A percentile compares a stretch with the other conserved stretches of the same genome.
Conservation (phyloP, 2,329 filamentous ascomycete genomes). For the Lachnellula willkommii region DNA sequence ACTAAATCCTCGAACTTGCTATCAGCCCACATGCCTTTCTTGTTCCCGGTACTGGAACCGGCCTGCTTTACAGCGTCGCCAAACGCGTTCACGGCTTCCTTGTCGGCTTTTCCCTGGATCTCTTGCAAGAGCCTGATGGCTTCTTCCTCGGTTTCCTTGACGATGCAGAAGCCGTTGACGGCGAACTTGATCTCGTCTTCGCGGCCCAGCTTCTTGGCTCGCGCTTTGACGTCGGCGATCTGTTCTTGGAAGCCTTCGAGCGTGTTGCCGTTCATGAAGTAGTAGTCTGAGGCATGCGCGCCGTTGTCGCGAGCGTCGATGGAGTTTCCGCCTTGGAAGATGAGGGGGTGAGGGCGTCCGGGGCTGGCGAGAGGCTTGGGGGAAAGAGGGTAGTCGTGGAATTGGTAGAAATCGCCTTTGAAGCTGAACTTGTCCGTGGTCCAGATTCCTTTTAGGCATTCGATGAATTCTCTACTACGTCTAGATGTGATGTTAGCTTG, state of each 20-base stretch:
- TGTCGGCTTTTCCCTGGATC: slow-evolving; percentile 49
- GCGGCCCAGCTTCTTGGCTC: slow-evolving; percentile 40
- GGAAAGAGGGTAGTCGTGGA: slow-evolving; percentile 44
- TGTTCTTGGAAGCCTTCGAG: slow-evolving; percentile 47
- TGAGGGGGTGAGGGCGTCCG: slow-evolving; percentile 44
- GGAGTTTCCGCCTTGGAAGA: slow-evolving; percentile 49
- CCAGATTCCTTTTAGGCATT: slow-evolving; percentile 47
- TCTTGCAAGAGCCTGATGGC: slow-evolving; percentile 44
- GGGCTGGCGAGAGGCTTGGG: slow-evolving; percentile 43
- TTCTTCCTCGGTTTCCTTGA: slow-evolving; percentile 45
- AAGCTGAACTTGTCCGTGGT: slow-evolving; percentile 45
- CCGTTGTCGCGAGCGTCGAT: slow-evolving; percentile 46
- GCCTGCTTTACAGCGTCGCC: slow-evolving; percentile 45
- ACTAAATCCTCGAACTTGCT: slow-evolving; percentile 48
- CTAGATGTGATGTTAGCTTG: slow-evolving; percentile 1
- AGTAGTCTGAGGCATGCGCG: slow-evolving; percentile 44
- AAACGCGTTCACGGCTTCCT: slow-evolving; percentile 46
- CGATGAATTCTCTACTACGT: slow-evolving; percentile 46
- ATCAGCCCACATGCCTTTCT: slow-evolving; percentile 49
- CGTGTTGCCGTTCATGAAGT: slow-evolving; percentile 54
- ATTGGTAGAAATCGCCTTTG: slow-evolving; percentile 48
- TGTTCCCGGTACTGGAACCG: slow-evolving; percentile 41
- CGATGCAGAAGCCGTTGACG: slow-evolving; percentile 46
- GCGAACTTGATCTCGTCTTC: slow-evolving; percentile 44
- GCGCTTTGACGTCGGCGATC: slow-evolving; percentile 44